Evolutionary conservation across 768 basidiomycete genomes (phyloP), one percentile per base, ranked within the genome.

Genomic region (Podaxis rugospora): DNA sequence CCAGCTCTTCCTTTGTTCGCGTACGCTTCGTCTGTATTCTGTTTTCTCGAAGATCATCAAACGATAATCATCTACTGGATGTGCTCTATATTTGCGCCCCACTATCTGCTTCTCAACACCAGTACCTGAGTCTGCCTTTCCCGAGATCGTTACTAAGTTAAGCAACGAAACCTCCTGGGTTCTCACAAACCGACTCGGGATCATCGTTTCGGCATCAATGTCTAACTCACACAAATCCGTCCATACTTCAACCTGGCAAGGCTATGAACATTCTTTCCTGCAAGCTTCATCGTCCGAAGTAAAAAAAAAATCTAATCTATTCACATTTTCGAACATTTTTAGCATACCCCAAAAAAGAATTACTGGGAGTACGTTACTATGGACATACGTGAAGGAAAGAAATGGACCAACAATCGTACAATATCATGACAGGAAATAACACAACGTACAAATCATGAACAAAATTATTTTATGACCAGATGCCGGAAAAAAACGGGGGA

Each of bases 321-420:
- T 55, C 25, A 55, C 37, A 18, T 44, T 55, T 55, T 42, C 16
- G 37, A 55, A 55, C 46, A 23, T 23, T 44, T 55, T 55, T 55
- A 2, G 39, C 44, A 40, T 44, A 55, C 55, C 44, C 55, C 55
- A 28, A 25, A 14, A 7, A 28, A 55, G 14, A 16, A 35, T 18
- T 39, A 58, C 47, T 58, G 51, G 47, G 57, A 58, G 57, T 58
- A 58, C 57, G 55, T 28, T 42, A 42, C 39, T 55, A 55, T 55
- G 39, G 42, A 18, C 32, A 35, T 52, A 52, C 51, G 35, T 36
- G 51, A 42, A 42, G 44, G 40, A 55, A 55, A 55, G 27, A 51
- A 39, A 44, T 42, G 21, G 18, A 55, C 23, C 36, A 58, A 36
- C 46, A 49, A 35, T 52, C 57, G 36, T 59, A 59, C 57, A 42